A percentile compares a stretch with the other conserved stretches of the same genome.
Evolutionary conservation across 768 basidiomycete species (phyloP).

Genomic region (Suillus weaverae): DNA sequence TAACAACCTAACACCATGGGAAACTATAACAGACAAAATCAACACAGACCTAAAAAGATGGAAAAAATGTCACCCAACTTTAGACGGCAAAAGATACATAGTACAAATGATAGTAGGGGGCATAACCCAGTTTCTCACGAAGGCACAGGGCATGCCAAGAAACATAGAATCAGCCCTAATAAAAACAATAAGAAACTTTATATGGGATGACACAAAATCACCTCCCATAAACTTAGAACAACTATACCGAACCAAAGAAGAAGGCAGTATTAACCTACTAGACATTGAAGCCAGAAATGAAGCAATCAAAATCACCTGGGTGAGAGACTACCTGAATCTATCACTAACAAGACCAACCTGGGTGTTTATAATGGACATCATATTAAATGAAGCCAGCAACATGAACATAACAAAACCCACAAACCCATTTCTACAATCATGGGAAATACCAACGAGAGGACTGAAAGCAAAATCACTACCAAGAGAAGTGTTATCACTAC

Average conservation of each 20-base stretch:
- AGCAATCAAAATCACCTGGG: conserved; percentile 1
- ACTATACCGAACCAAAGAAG: background rate
- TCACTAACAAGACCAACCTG: background rate
- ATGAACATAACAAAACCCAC: background rate
- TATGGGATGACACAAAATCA: conserved; percentile 9
- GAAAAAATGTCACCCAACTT: conserved; percentile 20
- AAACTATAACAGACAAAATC: conserved; percentile 22
- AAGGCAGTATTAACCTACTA: background rate
- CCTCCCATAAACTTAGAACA: conserved; percentile 1
- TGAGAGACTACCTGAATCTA: background rate
- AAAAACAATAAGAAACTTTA: conserved; percentile 18
- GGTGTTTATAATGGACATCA: background rate
- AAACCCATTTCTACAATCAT: too few relatives aligned
- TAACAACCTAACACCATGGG: conserved; percentile 15
- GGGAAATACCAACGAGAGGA: background rate
- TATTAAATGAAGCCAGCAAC: background rate
- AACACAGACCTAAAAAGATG: conserved; percentile 12
- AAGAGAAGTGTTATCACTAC: too few relatives aligned
- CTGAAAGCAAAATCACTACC: too few relatives aligned
- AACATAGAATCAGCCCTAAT: conserved; percentile 13
- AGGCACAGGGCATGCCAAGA: conserved; percentile 32
- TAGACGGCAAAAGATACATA: conserved; percentile 11
- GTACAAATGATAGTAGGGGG: conserved; percentile 20
- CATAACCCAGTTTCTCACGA: conserved; percentile 31
- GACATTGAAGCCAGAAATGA: conserved; percentile 5